Evolutionary conservation across 495 filamentous ascomycete species (phyloP), one percentile per base, ranked within the genome.

Genomic region (Penicillium nucicola): DNA sequence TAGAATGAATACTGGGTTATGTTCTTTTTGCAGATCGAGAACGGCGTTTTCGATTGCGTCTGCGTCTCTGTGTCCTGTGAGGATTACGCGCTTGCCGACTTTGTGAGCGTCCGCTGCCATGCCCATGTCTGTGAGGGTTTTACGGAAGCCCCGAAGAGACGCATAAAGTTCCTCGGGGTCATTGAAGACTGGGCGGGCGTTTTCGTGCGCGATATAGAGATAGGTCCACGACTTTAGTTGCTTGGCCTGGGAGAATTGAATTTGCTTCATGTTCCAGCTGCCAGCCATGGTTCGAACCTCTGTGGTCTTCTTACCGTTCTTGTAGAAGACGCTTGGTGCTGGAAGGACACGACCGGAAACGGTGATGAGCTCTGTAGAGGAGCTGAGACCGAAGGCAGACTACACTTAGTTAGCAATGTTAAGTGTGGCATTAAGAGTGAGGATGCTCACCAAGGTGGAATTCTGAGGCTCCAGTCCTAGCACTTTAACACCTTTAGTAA

Each of bases 271-370:
- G 53, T 85, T 85, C 83, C 83, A 85, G 15, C 65, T 69, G 3
- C 79, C 83, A 11, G 5, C 18, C 18, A 23, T 46, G 9, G 65
- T 45, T 7, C 38, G 19, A 20, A 72, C 55, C 13, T 34, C 55
- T 48, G 53, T 77, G 25, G 19, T 33, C 40, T 46, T 36, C 23
- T 58, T 62, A 18, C 33, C 46, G 22, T 71, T 62, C 13, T 60
- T 60, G 57, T 89, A 90, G 1, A 50, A 35, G 23, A 92, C 53
- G 0, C 28, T 45, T 0, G 88, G 88, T 0, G 80, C 51, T 0
- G 33, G 2, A 0, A 93, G 76, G 17, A 88, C 72, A 10, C 87
- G 82, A 7, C 77, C 89, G 0, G 62, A 61, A 1, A 92, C 85
- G 0, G 84, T 85, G 31, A 92, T 66, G 9, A 93, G 69, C 0